Conservation (phyloP, 306 rosid genomes). For the Malus domestica region ASM211411v1 NC_041804.1:12205001-12205500, state of each 20-base stretch:
- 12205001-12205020: constrained; percentile 14
- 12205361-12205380: too few species aligned
- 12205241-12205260: too few species aligned
- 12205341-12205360: neutral
- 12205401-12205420: neutral
- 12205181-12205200: neutral
- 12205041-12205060: constrained; percentile 40
- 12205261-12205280: too few species aligned
- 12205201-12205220: neutral
- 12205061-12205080: neutral
- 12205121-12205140: neutral
- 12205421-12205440: neutral
- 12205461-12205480: neutral
- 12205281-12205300: neutral
- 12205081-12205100: neutral
- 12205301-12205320: neutral
- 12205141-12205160: neutral
- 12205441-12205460: neutral
- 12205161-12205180: neutral
- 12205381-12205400: neutral
- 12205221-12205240: neutral
- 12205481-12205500: neutral
- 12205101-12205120: neutral
- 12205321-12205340: neutral
- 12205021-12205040: constrained; percentile 32